These are phyloP conservation scores for Pterocarpus macrocarpus DNA, from an alignment of 306 rosid species.

Conservation along the genomic window DNA sequence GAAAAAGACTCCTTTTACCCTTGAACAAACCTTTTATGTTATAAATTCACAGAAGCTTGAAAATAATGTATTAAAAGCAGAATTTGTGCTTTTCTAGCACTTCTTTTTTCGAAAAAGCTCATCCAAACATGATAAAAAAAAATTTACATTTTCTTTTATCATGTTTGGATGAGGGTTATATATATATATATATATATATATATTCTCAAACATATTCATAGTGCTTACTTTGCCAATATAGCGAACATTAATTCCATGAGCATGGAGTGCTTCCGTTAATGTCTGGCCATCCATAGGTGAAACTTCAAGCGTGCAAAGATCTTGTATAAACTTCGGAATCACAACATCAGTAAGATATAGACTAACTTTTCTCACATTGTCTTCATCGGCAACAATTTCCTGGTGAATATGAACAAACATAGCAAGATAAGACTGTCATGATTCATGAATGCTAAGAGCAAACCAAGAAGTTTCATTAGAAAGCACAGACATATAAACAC, in stretches of 20 bases:
- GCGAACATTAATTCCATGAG: slow-evolving; percentile 91
- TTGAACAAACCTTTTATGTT: too few species aligned
- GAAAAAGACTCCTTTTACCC: background rate
- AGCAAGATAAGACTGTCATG: slow-evolving; percentile 26
- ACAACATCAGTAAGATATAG: slow-evolving; percentile 71
- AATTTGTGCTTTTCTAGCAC: background rate
- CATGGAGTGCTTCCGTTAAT: slow-evolving; percentile 89
- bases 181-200: too few species aligned
- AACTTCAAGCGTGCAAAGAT: slow-evolving; percentile 80
- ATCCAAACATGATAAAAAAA: too few species aligned
- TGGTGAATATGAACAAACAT: slow-evolving; percentile 48
- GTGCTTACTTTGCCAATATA: slow-evolving; percentile 82
- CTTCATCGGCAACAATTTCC: slow-evolving; percentile 84
- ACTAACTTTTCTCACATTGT: slow-evolving; percentile 78
- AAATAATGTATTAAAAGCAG: background rate
- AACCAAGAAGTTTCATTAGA: slow-evolving; percentile 9
- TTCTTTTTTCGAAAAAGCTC: background rate
- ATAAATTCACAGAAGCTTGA: background rate
- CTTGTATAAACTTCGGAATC: slow-evolving; percentile 86
- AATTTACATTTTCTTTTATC: too few species aligned
- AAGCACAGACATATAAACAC: background rate
- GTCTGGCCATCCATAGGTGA: slow-evolving; percentile 95
- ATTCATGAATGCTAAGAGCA: background rate
- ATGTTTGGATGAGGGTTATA: background rate
- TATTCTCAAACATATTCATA: background rate